phyloP scores from a whole-genome alignment of 805 yeast species.

The Tetrapisispora phaffii region DNA sequence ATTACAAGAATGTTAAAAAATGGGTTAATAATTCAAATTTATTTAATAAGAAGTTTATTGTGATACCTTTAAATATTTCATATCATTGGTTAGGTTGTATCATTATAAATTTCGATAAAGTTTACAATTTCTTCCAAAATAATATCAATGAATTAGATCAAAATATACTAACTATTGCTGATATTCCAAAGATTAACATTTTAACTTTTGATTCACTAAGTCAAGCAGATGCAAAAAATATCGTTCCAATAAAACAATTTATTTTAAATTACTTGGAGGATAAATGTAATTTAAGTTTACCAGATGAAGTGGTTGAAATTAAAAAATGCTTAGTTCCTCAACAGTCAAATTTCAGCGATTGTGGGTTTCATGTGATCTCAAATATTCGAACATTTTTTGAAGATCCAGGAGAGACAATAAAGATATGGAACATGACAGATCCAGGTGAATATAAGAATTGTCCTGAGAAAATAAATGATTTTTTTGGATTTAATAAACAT shows the following conservation, averaged over 20 bases:
- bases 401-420: slow-evolving; percentile 39
- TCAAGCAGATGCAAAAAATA: slow-evolving; percentile 41
- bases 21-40: slow-evolving; percentile 72
- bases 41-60: slow-evolving; percentile 46
- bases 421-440: slow-evolving; percentile 35
- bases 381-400: slow-evolving; percentile 53
- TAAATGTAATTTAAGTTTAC: slow-evolving; percentile 41
- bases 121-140: slow-evolving; percentile 11
- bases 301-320: slow-evolving; percentile 39
- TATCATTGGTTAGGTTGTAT: slow-evolving; percentile 86
- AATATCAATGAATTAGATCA: slow-evolving; percentile 3
- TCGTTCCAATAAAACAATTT: slow-evolving; percentile 48
- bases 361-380: slow-evolving; percentile 86
- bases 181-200: slow-evolving; percentile 29
- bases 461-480: slow-evolving; percentile 15
- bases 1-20: slow-evolving; percentile 56
- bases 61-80: slow-evolving; percentile 76
- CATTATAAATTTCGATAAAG: slow-evolving; percentile 41
- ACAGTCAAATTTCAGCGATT: slow-evolving; percentile 84
- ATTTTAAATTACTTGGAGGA: slow-evolving; percentile 61
- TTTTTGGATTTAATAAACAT: slow-evolving; percentile 21
- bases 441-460: slow-evolving; percentile 11
- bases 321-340: slow-evolving; percentile 55
- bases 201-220: slow-evolving; percentile 70
- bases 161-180: not conserved